Base-by-base conservation (phyloP, 75 land plant genomes). In the Larix kaempferi region DNA sequence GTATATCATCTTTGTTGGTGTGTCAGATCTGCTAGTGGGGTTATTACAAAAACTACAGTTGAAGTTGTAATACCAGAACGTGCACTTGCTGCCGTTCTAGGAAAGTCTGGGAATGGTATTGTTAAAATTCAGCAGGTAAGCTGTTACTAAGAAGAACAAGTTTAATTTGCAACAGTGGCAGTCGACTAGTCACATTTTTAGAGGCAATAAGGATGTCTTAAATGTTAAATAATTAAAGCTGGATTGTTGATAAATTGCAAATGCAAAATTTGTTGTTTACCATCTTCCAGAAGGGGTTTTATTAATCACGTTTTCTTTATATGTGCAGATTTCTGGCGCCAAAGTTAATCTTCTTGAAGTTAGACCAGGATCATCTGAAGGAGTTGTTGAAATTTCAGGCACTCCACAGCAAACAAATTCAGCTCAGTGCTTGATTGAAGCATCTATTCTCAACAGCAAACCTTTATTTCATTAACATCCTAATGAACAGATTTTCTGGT, bases 331-430 rank as follows among this genome's bases (percentile, higher is more conserved):
- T 59, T 92, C 97, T 13, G 97, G 97, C 71, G 97, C 97, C n/a
- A 88, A 78, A 63, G 89, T 92, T 13, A 85, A 71, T 33, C 78
- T 92, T 59, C 75, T 91, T 11, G 96, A 93, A 17, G 86, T 86
- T 67, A 57, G 71, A 69, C 82, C 89, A 16, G 95, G 94, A 19
- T 26, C 12, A 6, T 74, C 75, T 23, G 86, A 87, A 55, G 86
- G 85, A 67, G 76, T 94, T 2, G 83, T 94, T 71, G 86, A 87
- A 74, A 94, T 94, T 82, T 92, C 97, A 57, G 97, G 97, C 41
- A 92, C 87, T 54, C 94, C 90, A 5, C 94, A 94, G 72, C 97
- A 94, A 73, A 85, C 89, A 44, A 90, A 94, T 82, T 84, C 82
- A 77, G 95, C 97, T 11, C 91, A 92, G 69, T 92, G 88, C 80